These are phyloP conservation scores for Boletellus deceptivus DNA, from an alignment of 1,284 basidiomycete genomes.

Conservation along the genomic window DNA sequence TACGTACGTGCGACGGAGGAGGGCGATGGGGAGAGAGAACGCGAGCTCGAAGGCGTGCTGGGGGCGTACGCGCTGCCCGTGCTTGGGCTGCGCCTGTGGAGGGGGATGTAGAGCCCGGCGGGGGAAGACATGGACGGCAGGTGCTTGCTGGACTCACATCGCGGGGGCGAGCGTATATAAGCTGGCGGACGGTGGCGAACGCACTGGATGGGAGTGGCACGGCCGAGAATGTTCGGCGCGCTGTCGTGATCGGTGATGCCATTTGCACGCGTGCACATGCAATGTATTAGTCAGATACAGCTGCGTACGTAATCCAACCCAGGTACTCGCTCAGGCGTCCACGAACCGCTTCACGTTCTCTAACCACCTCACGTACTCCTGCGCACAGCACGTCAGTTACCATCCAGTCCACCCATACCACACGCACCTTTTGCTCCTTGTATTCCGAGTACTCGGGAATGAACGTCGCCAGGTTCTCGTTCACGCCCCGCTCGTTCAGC, in stretches of 20 bases:
- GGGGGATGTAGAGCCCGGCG: constrained; percentile 24
- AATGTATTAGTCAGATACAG: constrained; percentile 13
- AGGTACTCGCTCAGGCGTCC: constrained; percentile 47
- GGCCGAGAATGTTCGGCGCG: constrained; percentile 22
- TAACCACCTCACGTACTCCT: constrained; percentile 95
- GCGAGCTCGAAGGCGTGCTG: constrained; percentile 4
- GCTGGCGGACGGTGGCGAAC: not conserved
- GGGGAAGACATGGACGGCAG: constrained; percentile 17
- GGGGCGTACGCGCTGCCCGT: constrained; percentile 6
- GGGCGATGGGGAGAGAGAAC: not conserved
- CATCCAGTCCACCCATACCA: not conserved
- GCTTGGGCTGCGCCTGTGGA: constrained; percentile 23
- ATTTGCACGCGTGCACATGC: constrained; percentile 1
- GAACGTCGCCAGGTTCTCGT: constrained; percentile 78
- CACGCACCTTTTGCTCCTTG: constrained; percentile 85
- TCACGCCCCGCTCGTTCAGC: constrained; percentile 65
- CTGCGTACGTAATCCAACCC: not conserved
- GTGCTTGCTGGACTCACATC: not conserved
- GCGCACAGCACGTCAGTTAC: constrained; percentile 12
- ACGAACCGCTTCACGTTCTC: constrained; percentile 82
- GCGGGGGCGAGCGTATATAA: too few species aligned
- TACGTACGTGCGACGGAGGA: constrained; percentile 14
- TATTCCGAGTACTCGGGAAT: constrained; percentile 81
- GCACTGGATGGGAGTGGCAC: not conserved
- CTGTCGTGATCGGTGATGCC: constrained; percentile 17